Evolutionary conservation across 805 yeast species (phyloP).

Genomic region (Brettanomyces bruxellensis): DNA sequence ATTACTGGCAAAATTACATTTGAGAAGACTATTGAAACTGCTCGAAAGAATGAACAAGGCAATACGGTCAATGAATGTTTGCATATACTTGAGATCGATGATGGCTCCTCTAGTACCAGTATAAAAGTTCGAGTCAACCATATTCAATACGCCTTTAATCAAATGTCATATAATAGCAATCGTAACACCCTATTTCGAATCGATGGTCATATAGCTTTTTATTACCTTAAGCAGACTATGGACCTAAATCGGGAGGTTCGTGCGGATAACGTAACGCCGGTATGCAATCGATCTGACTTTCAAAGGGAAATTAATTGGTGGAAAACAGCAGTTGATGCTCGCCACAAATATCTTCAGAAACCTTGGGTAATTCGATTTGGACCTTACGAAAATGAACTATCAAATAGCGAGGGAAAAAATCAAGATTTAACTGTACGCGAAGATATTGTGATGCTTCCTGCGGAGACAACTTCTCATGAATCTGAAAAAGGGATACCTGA

Average conservation of each 20-base stretch:
- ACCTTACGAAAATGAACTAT: background rate
- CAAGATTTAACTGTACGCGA: too few relatives aligned
- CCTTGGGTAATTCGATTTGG: constrained; percentile 26
- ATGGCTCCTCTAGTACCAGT: constrained; percentile 18
- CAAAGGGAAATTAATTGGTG: constrained; percentile 29
- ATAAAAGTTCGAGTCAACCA: constrained; percentile 21
- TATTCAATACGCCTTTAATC: background rate
- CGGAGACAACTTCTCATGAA: too few relatives aligned
- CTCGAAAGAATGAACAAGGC: background rate
- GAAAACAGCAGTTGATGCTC: constrained; percentile 19
- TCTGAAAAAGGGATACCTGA: too few relatives aligned
- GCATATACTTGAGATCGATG: constrained; percentile 22
- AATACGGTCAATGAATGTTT: background rate
- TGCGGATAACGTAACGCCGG: constrained; percentile 19
- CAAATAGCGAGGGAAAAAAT: background rate
- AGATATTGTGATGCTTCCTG: too few relatives aligned
- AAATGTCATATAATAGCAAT: constrained; percentile 11
- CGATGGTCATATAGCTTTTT: constrained; percentile 15
- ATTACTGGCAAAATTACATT: constrained; percentile 30
- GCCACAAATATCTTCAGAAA: constrained; percentile 12
- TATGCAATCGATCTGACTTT: constrained; percentile 16
- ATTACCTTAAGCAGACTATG: constrained; percentile 2
- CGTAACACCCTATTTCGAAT: constrained; percentile 20
- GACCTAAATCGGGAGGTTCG: constrained; percentile 21
- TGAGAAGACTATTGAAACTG: constrained; percentile 17